A percentile compares a stretch with the other conserved stretches of the same genome.
Conservation (phyloP, 2,329 filamentous ascomycete species). For the Ceratocystis variospora region DNA sequence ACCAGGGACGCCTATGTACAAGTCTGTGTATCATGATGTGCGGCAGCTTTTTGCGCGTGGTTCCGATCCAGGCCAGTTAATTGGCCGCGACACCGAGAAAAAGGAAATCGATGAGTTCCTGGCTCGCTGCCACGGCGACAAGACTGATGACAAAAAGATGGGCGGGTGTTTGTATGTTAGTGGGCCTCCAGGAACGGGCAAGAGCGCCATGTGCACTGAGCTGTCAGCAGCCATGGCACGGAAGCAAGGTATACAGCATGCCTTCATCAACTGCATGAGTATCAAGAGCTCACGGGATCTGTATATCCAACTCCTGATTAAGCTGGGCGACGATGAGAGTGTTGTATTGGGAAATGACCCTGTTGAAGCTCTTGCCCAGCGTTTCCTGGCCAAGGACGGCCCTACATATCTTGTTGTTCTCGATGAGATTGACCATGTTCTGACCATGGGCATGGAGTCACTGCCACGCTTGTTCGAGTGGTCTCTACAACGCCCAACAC, state of each 20-base stretch:
- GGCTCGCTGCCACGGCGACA: conserved; percentile 43
- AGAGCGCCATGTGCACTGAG: conserved; percentile 83
- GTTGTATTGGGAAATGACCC: conserved; percentile 30
- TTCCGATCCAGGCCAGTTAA: conserved; percentile 56
- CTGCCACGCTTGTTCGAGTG: conserved; percentile 94
- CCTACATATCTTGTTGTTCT: conserved; percentile 69
- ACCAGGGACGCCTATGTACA: not conserved
- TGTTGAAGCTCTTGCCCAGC: conserved; percentile 11
- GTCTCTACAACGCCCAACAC: conserved; percentile 71
- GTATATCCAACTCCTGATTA: conserved; percentile 63
- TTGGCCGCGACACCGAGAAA: conserved; percentile 60
- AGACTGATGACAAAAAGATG: conserved; percentile 43
- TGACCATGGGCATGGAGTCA: conserved; percentile 76
- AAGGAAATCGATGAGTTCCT: conserved; percentile 58
- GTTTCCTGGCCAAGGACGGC: conserved; percentile 16
- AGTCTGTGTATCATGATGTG: conserved; percentile 71
- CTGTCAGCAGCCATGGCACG: conserved; percentile 48
- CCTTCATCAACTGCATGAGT: conserved; percentile 94
- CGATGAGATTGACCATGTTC: conserved; percentile 88
- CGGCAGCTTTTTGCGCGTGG: conserved; percentile 77
- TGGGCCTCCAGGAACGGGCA: conserved; percentile 88
- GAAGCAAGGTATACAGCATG: conserved; percentile 46
- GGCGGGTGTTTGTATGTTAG: conserved; percentile 88
- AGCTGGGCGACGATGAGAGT: conserved; percentile 41
- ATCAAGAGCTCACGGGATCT: conserved; percentile 79